A percentile compares a stretch with the other conserved stretches of the same genome.
These are phyloP conservation scores for Plectosphaerella sp. DNA, from an alignment of 2,329 filamentous ascomycete species.

Conservation along the genomic window DNA sequence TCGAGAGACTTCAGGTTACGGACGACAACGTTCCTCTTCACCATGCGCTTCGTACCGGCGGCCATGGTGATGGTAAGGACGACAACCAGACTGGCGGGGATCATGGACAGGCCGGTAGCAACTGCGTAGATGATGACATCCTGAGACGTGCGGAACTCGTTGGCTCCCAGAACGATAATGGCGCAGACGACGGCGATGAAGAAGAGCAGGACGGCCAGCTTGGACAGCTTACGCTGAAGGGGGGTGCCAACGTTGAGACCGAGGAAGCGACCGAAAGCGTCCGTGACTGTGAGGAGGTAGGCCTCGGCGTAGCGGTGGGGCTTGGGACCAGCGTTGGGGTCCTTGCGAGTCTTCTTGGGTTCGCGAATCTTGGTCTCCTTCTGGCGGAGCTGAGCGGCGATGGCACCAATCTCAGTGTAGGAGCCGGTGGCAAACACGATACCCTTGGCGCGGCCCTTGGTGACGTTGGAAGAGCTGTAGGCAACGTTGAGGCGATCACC, in stretches of 20 bases:
- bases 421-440: constrained; percentile 57
- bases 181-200: constrained; percentile 59
- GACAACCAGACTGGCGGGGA: constrained; percentile 58
- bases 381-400: constrained; percentile 55
- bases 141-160: constrained; percentile 41
- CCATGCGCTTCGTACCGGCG: constrained; percentile 44
- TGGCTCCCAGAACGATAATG: constrained; percentile 60
- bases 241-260: constrained; percentile 63
- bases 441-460: constrained; percentile 56
- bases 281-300: constrained; percentile 37
- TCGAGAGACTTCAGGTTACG: constrained; percentile 43
- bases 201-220: constrained; percentile 60
- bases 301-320: constrained; percentile 39
- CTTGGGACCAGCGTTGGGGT: constrained; percentile 35
- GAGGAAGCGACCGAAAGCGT: constrained; percentile 55
- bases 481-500: constrained; percentile 59
- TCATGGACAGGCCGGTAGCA: constrained; percentile 55
- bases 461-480: constrained; percentile 58
- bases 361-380: constrained; percentile 38
- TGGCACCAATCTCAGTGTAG: constrained; percentile 59
- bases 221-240: constrained; percentile 62
- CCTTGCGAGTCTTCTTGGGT: constrained; percentile 33
- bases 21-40: constrained; percentile 48
- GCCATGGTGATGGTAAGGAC: constrained; percentile 66
- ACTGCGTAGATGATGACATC: constrained; percentile 63